Base-by-base conservation (phyloP, 2,329 filamentous ascomycete genomes). In the Rhynchosporium agropyri region DNA sequence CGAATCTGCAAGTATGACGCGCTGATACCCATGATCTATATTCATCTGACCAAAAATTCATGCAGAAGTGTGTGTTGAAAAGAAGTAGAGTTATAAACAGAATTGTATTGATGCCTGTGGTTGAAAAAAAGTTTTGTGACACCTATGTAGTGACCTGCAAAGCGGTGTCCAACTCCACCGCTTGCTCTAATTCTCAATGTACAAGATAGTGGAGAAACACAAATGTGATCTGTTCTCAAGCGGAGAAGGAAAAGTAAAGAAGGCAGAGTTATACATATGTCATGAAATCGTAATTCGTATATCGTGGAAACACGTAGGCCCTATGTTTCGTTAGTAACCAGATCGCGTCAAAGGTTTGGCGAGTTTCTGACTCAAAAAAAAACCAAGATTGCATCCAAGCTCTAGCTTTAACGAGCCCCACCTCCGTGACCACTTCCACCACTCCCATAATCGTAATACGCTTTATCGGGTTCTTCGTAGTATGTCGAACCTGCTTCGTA, bases 401-500 rank as follows among this genome's bases (percentile, higher is more conserved):
- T 42, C 40, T 40, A 42, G 8, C 42, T 46, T 63, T 67, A 69
- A 55, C 66, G 63, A 60, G 70, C 72, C 50, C 66, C 65, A 50
- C 70, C 68, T 58, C 72, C 70, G 33, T 68, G 63, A 43, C 70
- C 68, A 60, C 70, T 72, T 33, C 69, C 71, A 29, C 69, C 69
- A 58, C 71, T 72, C 3, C 68, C 72, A 67, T 72, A 73, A 56
- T 73, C 71, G 36, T 74, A 73, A 50, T 72, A 72, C 9, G 62
- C 63, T 54, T 63, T 67, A 56, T 73, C 71, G 5, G 61, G 61
- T 6, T 70, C 69, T 28, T 69, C 68, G 42, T 71, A 71, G 49
- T 71, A 68, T 12, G 62, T 50, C 9, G 65, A 51, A 40, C 70
- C 68, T 33, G 58, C 67, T 53, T 71, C 66, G 48, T 71, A 72